phyloP scores from a whole-genome alignment of 192 early-diverging fungal genomes.

The Mortierella hygrophila region DNA sequence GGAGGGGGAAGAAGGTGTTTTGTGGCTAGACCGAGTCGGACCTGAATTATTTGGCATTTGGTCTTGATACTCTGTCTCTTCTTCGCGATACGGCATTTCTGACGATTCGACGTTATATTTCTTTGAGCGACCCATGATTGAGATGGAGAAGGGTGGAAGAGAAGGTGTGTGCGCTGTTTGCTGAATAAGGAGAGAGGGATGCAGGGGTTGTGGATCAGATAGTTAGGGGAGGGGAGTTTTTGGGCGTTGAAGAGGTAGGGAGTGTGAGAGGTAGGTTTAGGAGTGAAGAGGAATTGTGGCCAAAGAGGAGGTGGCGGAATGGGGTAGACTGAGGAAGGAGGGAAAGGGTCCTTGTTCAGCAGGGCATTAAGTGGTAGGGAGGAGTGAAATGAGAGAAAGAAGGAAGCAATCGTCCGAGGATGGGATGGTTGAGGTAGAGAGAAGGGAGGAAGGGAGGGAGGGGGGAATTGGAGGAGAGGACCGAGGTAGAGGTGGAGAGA shows the following conservation, averaged over 20 bases:
- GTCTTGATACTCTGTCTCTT: conserved; percentile 42
- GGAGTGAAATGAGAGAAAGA: too few species aligned
- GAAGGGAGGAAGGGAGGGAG: background rate
- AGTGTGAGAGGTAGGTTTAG: background rate
- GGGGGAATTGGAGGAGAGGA: background rate
- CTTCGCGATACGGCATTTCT: conserved; percentile 7
- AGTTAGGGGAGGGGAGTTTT: too few species aligned
- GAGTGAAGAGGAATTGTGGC: background rate
- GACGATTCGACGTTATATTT: background rate
- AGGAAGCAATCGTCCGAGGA: too few species aligned
- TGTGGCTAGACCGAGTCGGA: conserved; percentile 3
- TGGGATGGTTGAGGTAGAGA: too few species aligned
- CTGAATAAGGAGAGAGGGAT: background rate
- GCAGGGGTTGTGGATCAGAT: background rate
- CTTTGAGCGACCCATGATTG: background rate
- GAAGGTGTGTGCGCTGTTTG: background rate
- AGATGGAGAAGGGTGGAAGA: background rate
- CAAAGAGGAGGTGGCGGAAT: background rate
- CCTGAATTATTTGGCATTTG: background rate
- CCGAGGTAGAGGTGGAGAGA: too few species aligned
- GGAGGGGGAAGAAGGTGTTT: conserved; percentile 6
- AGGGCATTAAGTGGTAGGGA: background rate
- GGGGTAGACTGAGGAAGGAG: background rate
- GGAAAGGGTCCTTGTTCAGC: background rate
- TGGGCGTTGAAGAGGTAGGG: background rate